Evolutionary conservation across 306 rosid species (phyloP), one percentile per base, ranked within the genome.

Genomic region (Glycine soja): DNA sequence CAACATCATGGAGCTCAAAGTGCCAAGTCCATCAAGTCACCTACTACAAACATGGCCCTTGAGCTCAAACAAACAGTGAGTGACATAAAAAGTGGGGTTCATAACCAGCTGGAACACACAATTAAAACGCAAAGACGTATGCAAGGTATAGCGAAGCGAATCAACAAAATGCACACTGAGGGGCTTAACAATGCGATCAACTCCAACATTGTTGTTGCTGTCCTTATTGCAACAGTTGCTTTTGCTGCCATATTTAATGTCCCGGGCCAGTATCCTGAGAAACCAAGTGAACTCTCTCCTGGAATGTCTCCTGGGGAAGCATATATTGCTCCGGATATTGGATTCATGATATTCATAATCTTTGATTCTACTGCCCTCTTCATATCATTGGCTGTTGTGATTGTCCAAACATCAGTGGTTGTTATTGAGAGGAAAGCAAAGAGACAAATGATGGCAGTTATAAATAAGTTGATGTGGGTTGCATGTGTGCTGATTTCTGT

Each of bases 381-480:
- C 91, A 87, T 93, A 81, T 93, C 96, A 4, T 68, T 93, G 81
- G 97, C 96, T 65, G 97, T 93, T 19, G 97, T 93, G 87, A 75
- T 93, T 66, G 94, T 93, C 81, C 97, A 93, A 80, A 93, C 97
- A 48, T 93, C 97, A 3, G 42, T 93, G 70, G 94, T 93, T 52
- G 92, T 91, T 14, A 70, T 87, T 69, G 89, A 93, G 82, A 91
- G 91, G 77, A 84, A 80, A 67, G 87, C 91, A 10, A 93, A 93
- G 73, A 91, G 86, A 84, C 86, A 86, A 46, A 70, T 91, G 91
- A 91, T 87, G 77, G 87, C 97, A 3, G 72, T 90, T 47, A 91
- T 93, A 79, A 93, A 93, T 72, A 93, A 93, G 94, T 85, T 91
- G 24, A 89, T 93, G 97, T 93, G 97, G 97, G 10, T 89, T 63